Evolutionary conservation across 208 protist genomes (phyloP).

Genomic region (Acanthamoeba triangularis): DNA sequence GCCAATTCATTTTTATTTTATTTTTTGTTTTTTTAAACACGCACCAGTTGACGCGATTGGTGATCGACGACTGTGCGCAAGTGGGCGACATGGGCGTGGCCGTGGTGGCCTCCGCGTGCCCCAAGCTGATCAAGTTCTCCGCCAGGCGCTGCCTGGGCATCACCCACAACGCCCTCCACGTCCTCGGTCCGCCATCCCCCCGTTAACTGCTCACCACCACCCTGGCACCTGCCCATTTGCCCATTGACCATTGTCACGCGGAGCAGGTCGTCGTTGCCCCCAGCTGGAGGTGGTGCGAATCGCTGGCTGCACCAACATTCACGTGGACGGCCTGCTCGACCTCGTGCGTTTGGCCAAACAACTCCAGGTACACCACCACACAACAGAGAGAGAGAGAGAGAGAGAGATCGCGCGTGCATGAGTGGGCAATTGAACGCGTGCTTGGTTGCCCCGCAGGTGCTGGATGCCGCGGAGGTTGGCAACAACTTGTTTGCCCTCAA

Average conservation of each 20-base stretch:
- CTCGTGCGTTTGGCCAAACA: not conserved
- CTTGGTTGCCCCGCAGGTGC: no score
- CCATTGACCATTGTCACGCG: no score
- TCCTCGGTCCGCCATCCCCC: not conserved
- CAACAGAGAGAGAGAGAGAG: no score
- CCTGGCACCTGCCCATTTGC: no score
- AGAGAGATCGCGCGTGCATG: no score
- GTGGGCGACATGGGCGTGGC: not conserved
- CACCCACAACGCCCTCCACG: not conserved
- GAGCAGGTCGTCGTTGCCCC: not conserved
- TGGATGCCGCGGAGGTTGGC: not conserved
- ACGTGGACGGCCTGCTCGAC: not conserved
- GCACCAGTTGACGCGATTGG: not conserved
- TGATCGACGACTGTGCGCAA: not conserved
- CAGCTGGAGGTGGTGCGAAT: not conserved
- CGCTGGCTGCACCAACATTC: not conserved
- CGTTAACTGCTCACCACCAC: no score
- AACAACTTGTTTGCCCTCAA: not conserved
- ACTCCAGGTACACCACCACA: not conserved
- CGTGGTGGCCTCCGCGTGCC: not conserved
- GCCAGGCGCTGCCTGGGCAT: not conserved
- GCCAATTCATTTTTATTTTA: no score
- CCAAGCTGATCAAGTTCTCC: not conserved
- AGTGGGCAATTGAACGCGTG: not conserved
- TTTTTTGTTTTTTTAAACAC: no score